Base-by-base conservation (phyloP, 2,329 filamentous ascomycete genomes). In the Fusarium decemcellulare region DNA sequence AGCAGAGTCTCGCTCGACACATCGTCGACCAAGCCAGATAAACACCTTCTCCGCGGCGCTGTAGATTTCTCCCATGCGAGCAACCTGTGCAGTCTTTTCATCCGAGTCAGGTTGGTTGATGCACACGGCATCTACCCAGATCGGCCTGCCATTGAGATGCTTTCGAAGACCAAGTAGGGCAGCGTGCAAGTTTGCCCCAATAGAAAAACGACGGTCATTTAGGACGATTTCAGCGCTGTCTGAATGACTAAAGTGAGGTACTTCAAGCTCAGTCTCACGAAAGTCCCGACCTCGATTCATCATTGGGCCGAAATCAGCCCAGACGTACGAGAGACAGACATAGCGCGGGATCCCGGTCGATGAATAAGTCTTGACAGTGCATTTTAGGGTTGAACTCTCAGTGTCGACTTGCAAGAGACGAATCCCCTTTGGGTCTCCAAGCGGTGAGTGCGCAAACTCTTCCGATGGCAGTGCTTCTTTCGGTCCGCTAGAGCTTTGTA, bases 31-130 rank as follows among this genome's bases (percentile, higher is more conserved):
- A 0, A 65, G 42, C 60, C 63, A 65, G 0, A 65, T n/a, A 0
- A 65, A 53, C 5, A 65, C 60, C 2, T 65, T 65, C 2, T 50
- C 62, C 1, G 60, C 60, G 12, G 36, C 48, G 10, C 53, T 54
- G 8, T 65, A 64, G 1, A 65, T 64, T 12, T 64, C 63, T 6
- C 62, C 60, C 60, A 64, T 59, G 1, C 63, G 60, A n/a, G 48
- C 47, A 0, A 65, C 63, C 16, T 65, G 63, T 1, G 18, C 5
- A 2, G 47, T 15, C 6, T 66, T 66, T 15, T 66, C 63, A 14
- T 11, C 30, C 1, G 11, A n/a, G 12, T 66, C 44, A 1, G 40
- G 36, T 7, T 65, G 63, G 15, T 65, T 65, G 6, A 66, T 66
- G 4, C 60, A 65, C 0, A 65, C 15, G 1, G 63, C 63, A 4